Evolutionary conservation across 1,284 basidiomycete species (phyloP).

Genomic region (Fomitopsis schrenkii): DNA sequence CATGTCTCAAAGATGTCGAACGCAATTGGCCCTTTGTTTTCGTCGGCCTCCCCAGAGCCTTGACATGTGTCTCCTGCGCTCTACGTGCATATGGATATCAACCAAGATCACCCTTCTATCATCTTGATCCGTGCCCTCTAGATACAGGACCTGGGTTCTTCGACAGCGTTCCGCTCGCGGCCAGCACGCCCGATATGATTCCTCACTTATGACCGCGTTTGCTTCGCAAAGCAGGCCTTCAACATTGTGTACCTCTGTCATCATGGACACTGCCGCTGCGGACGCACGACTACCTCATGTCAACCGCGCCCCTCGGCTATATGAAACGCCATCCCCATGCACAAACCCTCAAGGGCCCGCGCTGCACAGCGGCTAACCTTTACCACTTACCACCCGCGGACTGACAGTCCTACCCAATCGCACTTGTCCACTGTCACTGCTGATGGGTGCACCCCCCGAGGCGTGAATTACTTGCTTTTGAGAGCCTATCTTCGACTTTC

Average conservation of each 20-base stretch:
- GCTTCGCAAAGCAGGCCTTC: neutral
- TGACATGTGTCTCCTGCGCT: neutral
- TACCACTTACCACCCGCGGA: constrained; percentile 1
- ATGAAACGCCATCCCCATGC: constrained; percentile 16
- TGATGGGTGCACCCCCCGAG: constrained; percentile 2
- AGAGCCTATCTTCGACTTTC: constrained; percentile 4
- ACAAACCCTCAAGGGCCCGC: constrained; percentile 3
- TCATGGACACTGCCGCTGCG: constrained; percentile 14
- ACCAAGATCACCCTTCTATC: constrained; percentile 1
- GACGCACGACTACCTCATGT: constrained; percentile 25
- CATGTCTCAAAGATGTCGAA: neutral
- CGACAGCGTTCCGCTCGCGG: neutral
- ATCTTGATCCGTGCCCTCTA: neutral
- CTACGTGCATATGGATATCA: neutral
- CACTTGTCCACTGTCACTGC: neutral
- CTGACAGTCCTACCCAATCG: neutral
- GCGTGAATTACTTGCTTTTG: constrained; percentile 6
- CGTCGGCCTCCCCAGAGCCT: neutral
- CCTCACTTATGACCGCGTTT: neutral
- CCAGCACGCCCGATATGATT: neutral
- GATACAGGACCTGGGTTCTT: neutral
- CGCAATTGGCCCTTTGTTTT: neutral
- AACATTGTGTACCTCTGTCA: constrained; percentile 11
- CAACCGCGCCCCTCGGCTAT: constrained; percentile 16
- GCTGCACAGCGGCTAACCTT: constrained; percentile 8